Conservation (phyloP, 2,329 filamentous ascomycete genomes). For the Rhinocladiella mackenziei region DNA sequence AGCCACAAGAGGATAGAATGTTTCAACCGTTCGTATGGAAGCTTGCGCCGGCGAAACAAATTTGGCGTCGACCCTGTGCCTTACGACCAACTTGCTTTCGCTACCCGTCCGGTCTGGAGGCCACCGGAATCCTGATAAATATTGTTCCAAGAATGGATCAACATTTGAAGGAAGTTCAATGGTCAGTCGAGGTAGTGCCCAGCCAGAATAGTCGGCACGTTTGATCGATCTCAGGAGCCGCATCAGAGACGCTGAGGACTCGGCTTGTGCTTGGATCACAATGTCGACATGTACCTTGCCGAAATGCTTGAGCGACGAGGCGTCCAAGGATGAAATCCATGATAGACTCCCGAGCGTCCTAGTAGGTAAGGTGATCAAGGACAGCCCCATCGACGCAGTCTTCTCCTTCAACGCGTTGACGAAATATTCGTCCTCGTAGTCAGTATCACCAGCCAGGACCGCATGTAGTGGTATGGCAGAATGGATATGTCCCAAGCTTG, state of each 20-base stretch:
- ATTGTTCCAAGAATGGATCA: slow-evolving; percentile 61
- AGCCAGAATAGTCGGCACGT: slow-evolving; percentile 69
- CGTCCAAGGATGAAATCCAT: slow-evolving; percentile 62
- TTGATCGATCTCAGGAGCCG: slow-evolving; percentile 72
- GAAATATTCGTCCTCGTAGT: slow-evolving; percentile 66
- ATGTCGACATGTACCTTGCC: slow-evolving; percentile 75
- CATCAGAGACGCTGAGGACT: slow-evolving; percentile 28
- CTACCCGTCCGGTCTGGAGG: slow-evolving; percentile 52
- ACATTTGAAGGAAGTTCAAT: slow-evolving; percentile 74
- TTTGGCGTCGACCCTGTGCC: slow-evolving; percentile 65
- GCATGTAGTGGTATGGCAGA: slow-evolving; percentile 73
- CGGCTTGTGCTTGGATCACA: slow-evolving; percentile 63
- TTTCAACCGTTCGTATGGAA: slow-evolving; percentile 73
- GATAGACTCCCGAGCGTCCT: slow-evolving; percentile 61
- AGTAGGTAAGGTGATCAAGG: slow-evolving; percentile 71
- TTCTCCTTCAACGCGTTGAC: slow-evolving; percentile 56
- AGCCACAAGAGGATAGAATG: slow-evolving; percentile 72
- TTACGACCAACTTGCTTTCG: slow-evolving; percentile 58
- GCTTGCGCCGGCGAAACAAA: slow-evolving; percentile 64
- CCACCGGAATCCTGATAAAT: slow-evolving; percentile 64
- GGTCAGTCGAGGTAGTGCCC: slow-evolving; percentile 68
- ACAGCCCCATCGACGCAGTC: slow-evolving; percentile 49
- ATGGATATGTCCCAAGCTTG: slow-evolving; percentile 67
- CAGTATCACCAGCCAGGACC: slow-evolving; percentile 65
- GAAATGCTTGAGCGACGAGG: slow-evolving; percentile 59